phyloP scores from a whole-genome alignment of 371 early-diverging fungal species.

The Choanephora cucurbitarum region DNA sequence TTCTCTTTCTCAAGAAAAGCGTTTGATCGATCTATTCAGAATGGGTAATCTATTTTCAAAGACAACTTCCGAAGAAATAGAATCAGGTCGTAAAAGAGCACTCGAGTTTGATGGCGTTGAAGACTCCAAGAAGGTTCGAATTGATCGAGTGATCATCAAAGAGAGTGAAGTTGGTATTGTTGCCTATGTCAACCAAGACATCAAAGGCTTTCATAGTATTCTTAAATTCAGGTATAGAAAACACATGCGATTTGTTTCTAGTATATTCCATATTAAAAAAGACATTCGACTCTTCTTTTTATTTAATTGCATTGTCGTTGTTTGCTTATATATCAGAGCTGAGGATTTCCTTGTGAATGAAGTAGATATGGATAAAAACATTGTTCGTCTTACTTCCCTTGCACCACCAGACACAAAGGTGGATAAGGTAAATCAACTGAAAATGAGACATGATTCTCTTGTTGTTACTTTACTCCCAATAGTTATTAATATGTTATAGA shows the following conservation, averaged over 20 bases:
- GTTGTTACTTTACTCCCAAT: too few relatives aligned
- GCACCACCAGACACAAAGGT: constrained; percentile 33
- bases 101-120: constrained; percentile 16
- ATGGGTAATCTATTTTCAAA: constrained; percentile 35
- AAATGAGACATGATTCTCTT: too few relatives aligned
- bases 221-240: constrained; percentile 71
- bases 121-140: constrained; percentile 12
- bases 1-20: not conserved
- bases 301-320: too few relatives aligned
- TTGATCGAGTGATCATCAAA: constrained; percentile 9
- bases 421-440: not conserved
- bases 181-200: constrained; percentile 62
- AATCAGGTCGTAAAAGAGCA: constrained; percentile 16
- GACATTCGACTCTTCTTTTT: not conserved
- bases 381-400: constrained; percentile 63
- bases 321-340: constrained; percentile 30
- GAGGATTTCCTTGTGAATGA: constrained; percentile 95
- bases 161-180: constrained; percentile 82
- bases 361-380: constrained; percentile 75
- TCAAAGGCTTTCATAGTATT: constrained; percentile 71
- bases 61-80: constrained; percentile 1
- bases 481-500: constrained; percentile 5
- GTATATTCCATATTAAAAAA: too few relatives aligned
- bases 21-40: constrained; percentile 3
- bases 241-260: too few relatives aligned